These are phyloP conservation scores for Sporothrix brunneoviolacea DNA, from an alignment of 2,329 filamentous ascomycete species.

Conservation along the genomic window DNA sequence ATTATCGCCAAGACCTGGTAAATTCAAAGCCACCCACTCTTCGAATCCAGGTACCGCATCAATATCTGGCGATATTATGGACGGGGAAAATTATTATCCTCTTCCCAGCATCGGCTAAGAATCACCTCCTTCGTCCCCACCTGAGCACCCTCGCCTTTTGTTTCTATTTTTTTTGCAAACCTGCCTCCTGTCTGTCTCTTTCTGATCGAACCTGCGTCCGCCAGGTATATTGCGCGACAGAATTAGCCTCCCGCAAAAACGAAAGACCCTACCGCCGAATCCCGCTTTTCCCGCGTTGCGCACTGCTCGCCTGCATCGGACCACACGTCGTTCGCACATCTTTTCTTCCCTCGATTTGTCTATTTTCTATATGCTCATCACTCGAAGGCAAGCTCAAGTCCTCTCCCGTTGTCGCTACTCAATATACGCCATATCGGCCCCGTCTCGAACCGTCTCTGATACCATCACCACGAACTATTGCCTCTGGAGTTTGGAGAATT, in stretches of 20 bases:
- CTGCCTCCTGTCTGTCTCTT: too few species aligned
- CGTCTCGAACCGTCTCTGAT: too few species aligned
- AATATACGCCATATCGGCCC: too few species aligned
- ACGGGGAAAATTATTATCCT: neutral
- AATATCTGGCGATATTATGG: neutral
- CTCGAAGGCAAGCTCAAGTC: too few species aligned
- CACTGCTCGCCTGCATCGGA: neutral
- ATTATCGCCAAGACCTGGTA: neutral
- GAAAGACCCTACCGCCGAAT: neutral
- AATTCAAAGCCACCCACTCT: neutral
- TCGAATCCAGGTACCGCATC: too few species aligned
- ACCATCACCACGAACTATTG: too few species aligned
- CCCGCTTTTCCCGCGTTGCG: neutral
- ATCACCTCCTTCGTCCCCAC: neutral
- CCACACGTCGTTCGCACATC: too few species aligned
- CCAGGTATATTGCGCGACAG: neutral
- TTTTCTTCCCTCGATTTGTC: too few species aligned
- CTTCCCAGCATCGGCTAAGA: neutral
- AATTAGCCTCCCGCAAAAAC: neutral
- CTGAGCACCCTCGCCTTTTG: neutral
- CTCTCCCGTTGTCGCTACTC: too few species aligned
- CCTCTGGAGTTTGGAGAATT: too few species aligned
- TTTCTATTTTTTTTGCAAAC: neutral
- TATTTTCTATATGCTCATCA: too few species aligned
- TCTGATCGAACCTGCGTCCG: too few species aligned